Evolutionary conservation across 148 eudicot species (phyloP).

Genomic region (Diospyros kaki): DNA sequence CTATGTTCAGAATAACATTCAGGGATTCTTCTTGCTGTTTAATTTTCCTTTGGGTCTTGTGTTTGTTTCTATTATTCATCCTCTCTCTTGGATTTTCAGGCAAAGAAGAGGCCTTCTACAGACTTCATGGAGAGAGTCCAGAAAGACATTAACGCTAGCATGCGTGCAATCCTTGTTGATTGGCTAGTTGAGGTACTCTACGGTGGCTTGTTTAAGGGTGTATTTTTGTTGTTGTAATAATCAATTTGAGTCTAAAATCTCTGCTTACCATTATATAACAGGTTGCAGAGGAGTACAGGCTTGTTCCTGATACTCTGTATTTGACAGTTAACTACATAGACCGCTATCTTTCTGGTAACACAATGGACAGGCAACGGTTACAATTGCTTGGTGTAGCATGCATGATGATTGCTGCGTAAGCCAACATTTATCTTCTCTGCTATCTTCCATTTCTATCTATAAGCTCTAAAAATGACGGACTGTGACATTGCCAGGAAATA

Average conservation of each 20-base stretch:
- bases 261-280: slow-evolving; percentile 22
- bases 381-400: slow-evolving; percentile 92
- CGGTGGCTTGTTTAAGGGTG: not conserved
- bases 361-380: slow-evolving; percentile 71
- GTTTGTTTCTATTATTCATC: not conserved
- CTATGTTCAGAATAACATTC: too few species aligned
- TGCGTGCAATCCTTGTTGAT: slow-evolving; percentile 87
- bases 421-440: not conserved
- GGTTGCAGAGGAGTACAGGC: slow-evolving; percentile 97
- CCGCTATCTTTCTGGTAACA: slow-evolving; percentile 86
- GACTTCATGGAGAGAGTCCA: slow-evolving; percentile 87
- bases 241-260: slow-evolving; percentile 1
- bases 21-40: too few species aligned
- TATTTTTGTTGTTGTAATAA: too few species aligned
- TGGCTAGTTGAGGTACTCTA: slow-evolving; percentile 95
- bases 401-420: slow-evolving; percentile 99
- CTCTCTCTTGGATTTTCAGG: slow-evolving; percentile 25
- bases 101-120: slow-evolving; percentile 73
- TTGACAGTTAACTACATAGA: slow-evolving; percentile 90
- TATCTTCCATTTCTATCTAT: not conserved
- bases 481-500: slow-evolving; percentile 58
- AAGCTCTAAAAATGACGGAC: not conserved
- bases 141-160: slow-evolving; percentile 86
- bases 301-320: slow-evolving; percentile 89
- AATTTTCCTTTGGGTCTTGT: not conserved